Evolutionary conservation across 1,284 basidiomycete genomes (phyloP).

Genomic region (Heterobasidion irregulare): DNA sequence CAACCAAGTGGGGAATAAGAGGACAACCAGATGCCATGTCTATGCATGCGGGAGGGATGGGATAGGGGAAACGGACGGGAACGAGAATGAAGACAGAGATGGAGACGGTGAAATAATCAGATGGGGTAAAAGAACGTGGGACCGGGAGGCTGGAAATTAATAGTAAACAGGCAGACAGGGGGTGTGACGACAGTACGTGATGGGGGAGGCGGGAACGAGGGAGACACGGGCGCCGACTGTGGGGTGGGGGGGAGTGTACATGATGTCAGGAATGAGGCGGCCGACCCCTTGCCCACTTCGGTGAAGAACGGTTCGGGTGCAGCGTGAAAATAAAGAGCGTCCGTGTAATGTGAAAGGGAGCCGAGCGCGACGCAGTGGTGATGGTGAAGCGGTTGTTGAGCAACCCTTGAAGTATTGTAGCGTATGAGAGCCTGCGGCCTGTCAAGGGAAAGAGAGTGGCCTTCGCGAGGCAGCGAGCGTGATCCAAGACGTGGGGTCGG

Average conservation of each 20-base stretch:
- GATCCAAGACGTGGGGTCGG: background rate
- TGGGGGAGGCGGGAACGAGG: background rate
- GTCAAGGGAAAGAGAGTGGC: background rate
- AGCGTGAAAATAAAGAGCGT: slow-evolving; percentile 35
- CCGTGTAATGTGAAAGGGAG: slow-evolving; percentile 44
- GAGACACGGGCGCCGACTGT: slow-evolving; percentile 26
- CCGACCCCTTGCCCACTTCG: background rate
- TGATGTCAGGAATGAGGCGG: slow-evolving; percentile 14
- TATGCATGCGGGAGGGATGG: slow-evolving; percentile 11
- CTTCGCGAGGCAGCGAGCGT: slow-evolving; percentile 6
- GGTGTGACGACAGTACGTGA: background rate
- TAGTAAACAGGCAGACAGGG: slow-evolving; percentile 6
- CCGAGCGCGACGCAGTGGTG: slow-evolving; percentile 20
- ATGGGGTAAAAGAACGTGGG: background rate
- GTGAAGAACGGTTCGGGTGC: slow-evolving; percentile 8
- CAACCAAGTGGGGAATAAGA: slow-evolving; percentile 52
- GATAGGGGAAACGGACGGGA: slow-evolving; percentile 20
- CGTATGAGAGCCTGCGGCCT: background rate
- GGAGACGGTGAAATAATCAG: slow-evolving; percentile 5
- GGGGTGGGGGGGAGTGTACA: slow-evolving; percentile 11
- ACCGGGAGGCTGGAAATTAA: slow-evolving; percentile 4
- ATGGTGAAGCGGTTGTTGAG: slow-evolving; percentile 9
- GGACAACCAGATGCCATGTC: slow-evolving; percentile 39
- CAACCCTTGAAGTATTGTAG: background rate
- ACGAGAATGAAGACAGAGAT: slow-evolving; percentile 13